Evolutionary conservation across 805 yeast genomes (phyloP), one percentile per base, ranked within the genome.

Genomic region (Yamadazyma akitaensis): DNA sequence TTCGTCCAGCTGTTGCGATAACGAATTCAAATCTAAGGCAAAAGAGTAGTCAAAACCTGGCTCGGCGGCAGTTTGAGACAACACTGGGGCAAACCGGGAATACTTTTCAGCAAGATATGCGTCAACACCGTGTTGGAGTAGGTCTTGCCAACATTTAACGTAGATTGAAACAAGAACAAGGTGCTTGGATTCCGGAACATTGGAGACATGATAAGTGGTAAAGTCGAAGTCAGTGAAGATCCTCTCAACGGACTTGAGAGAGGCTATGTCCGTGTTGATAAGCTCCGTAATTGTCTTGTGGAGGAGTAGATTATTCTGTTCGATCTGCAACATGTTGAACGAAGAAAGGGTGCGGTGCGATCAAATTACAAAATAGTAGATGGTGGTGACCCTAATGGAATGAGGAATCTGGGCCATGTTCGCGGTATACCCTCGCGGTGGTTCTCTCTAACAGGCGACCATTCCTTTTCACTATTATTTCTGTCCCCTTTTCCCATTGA

Each of bases 201-300:
- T 92, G 40, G 96, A 85, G 51, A 94, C 74, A 65, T 92, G 98
- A 68, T 87, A 91, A 26, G 94, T 87, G 42, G 97, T 96, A 70
- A 89, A 89, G 67, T 94, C 99, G 58, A 94, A 94, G 71, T 94
- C 99, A 34, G 96, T 84, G 52, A 94, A 80, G 51, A 92, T 82
- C 64, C 97, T 81, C 67, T 94, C 97, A 52, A 89, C 73, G 5
- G 80, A 68, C 41, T 76, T 70, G 37, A 55, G 47, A 2, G 56
- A 47, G 25, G 73, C 82, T 2, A 79, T 75, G 21, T 65, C 69
- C 18, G 72, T 68, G 19, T 72, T 63, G 44, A 87, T 69, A 42
- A 90, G 80, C 62, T 86, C 96, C 30, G 81, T 77, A 53, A 94
- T 76, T 1, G 96, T 82, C 54, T 88, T 84, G 61, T 88, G 82